Percentiles rank a stretch among this genome's conserved stretches.
phyloP scores from a whole-genome alignment of 2,329 filamentous ascomycete genomes.

The Phialocephala subalpina region DNA sequence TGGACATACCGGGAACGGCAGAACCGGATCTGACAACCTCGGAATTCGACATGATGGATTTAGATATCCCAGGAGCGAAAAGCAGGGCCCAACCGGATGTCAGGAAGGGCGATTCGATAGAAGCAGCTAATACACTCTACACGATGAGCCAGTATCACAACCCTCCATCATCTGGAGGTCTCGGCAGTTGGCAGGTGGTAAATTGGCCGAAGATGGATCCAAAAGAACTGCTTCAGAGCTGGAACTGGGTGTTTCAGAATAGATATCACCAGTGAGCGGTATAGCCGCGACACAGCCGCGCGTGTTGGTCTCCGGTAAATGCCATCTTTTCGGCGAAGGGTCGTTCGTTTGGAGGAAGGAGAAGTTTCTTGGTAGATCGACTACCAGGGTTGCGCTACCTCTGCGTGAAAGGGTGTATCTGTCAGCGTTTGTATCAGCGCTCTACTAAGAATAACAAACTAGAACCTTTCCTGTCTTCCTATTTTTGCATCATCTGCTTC shows the following conservation, averaged over 20 bases:
- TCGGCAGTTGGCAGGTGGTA: conserved; percentile 9
- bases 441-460: no score
- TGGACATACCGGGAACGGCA: background rate
- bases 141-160: conserved; percentile 14
- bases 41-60: conserved; percentile 23
- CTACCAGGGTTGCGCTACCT: no score
- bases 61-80: conserved; percentile 20
- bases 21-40: conserved; percentile 9
- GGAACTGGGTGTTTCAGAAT: conserved; percentile 12
- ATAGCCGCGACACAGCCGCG: background rate
- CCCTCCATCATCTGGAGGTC: conserved; percentile 10
- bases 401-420: no score
- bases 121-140: conserved; percentile 19
- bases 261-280: background rate
- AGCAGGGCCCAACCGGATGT: conserved; percentile 13
- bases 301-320: no score
- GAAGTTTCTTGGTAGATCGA: no score
- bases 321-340: no score
- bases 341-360: no score
- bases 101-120: conserved; percentile 3
- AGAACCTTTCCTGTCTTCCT: no score
- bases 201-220: conserved; percentile 14
- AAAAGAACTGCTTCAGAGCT: conserved; percentile 17
- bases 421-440: no score
- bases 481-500: no score